Evolutionary conservation across 208 protist genomes (phyloP).

Genomic region (Acanthamoeba healyi): DNA sequence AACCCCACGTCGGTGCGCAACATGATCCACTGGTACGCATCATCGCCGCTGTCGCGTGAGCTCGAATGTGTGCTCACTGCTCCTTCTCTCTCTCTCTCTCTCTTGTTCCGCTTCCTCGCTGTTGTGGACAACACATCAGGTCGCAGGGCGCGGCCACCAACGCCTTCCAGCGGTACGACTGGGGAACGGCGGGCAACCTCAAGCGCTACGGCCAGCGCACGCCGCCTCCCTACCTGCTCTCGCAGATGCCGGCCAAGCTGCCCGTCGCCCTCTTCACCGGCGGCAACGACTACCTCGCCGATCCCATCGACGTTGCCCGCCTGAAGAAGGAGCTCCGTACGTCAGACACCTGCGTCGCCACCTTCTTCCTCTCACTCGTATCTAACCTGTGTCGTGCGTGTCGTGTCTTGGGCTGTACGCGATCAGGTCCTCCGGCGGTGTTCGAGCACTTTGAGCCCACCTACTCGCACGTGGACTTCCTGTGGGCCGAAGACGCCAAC

Average conservation of each 20-base stretch:
- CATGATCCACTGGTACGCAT: conserved; percentile 50
- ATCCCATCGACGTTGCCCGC: conserved; percentile 30
- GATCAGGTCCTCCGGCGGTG: not conserved
- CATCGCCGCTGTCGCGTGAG: not conserved
- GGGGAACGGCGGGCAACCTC: conserved; percentile 44
- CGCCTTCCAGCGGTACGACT: conserved; percentile 40
- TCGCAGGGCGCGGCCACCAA: not conserved
- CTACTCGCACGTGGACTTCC: conserved; percentile 51
- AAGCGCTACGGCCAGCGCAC: conserved; percentile 39
- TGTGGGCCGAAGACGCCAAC: conserved; percentile 12
- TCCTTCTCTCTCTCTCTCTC: not conserved
- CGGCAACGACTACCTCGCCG: conserved; percentile 67
- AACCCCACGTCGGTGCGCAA: conserved; percentile 61
- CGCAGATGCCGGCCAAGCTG: conserved; percentile 5
- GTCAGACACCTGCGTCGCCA: too few species aligned
- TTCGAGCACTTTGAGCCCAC: conserved; percentile 46
- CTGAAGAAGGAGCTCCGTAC: conserved; percentile 30
- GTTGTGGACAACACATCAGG: not conserved
- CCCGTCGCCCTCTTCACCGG: conserved; percentile 69
- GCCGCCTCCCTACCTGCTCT: conserved; percentile 55
- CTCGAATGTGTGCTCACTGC: not conserved
- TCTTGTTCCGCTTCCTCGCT: not conserved
- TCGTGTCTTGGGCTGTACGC: not conserved
- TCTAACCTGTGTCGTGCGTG: not conserved
- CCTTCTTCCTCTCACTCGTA: not conserved